Conservation (phyloP, 1,284 basidiomycete genomes). For the Apiotrichum sp. region DNA sequence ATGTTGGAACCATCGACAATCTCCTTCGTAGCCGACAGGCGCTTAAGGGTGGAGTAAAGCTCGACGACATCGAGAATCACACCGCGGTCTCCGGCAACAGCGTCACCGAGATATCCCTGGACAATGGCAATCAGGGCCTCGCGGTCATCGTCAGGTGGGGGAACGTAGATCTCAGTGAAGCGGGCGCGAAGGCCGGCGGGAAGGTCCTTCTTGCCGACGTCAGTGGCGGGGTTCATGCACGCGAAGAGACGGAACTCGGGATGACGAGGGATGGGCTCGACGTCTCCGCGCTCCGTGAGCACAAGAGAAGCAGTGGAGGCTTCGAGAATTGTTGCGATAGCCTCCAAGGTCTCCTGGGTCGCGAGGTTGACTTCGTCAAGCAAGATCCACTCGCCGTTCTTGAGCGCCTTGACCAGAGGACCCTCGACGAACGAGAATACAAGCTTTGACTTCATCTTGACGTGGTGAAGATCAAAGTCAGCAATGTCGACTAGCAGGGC, state of each 20-base stretch:
- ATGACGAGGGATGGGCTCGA: slow-evolving; percentile 85
- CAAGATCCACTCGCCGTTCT: slow-evolving; percentile 87
- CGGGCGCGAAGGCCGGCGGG: slow-evolving; percentile 81
- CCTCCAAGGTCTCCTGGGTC: slow-evolving; percentile 89
- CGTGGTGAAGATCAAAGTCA: slow-evolving; percentile 79
- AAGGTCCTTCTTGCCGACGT: slow-evolving; percentile 96
- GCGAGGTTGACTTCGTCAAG: slow-evolving; percentile 97
- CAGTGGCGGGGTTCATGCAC: slow-evolving; percentile 99
- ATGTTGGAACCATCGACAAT: slow-evolving; percentile 93
- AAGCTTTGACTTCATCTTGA: slow-evolving; percentile 76
- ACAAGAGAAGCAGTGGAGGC: slow-evolving; percentile 83
- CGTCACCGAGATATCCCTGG: slow-evolving; percentile 80
- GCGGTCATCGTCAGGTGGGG: slow-evolving; percentile 83
- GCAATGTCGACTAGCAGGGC: slow-evolving; percentile 64
- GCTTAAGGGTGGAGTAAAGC: slow-evolving; percentile 78
- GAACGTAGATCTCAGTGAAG: slow-evolving; percentile 94
- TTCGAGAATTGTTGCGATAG: slow-evolving; percentile 78
- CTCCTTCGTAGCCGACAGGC: slow-evolving; percentile 68
- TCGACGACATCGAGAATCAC: slow-evolving; percentile 87
- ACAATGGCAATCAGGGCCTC: slow-evolving; percentile 87
- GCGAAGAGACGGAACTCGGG: slow-evolving; percentile 94
- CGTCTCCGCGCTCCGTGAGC: slow-evolving; percentile 85
- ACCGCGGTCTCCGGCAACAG: slow-evolving; percentile 77
- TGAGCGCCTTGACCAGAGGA: slow-evolving; percentile 85
- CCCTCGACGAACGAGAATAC: slow-evolving; percentile 95